Conservation (phyloP, 2,329 filamentous ascomycete genomes). For the Epicoccum sorghinum region DNA sequence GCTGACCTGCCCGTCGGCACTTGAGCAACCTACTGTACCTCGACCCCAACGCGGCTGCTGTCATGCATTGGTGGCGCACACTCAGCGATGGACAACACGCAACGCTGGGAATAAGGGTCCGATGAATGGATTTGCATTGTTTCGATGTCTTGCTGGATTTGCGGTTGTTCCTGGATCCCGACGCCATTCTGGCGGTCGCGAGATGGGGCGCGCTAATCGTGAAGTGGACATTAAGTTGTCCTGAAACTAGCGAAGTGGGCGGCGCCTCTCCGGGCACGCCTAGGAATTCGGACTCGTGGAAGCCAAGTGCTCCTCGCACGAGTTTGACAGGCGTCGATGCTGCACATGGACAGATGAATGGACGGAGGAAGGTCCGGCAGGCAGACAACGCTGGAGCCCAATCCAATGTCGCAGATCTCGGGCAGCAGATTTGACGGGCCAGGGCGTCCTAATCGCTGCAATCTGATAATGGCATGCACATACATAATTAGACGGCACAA, state of each 20-base stretch:
- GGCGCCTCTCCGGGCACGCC: conserved; percentile 13
- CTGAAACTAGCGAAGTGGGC: conserved; percentile 14
- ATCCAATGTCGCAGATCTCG: conserved; percentile 34
- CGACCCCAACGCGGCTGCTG: conserved; percentile 12
- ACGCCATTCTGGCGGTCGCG: conserved; percentile 31
- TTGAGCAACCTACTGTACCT: conserved; percentile 10
- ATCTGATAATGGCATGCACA: conserved; percentile 3
- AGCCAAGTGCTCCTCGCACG: conserved; percentile 21
- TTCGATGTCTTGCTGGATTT: conserved; percentile 4
- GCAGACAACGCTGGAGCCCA: conserved; percentile 19
- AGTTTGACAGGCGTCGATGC: conserved; percentile 18
- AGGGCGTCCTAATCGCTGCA: not conserved
- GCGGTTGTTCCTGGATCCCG: conserved; percentile 25
- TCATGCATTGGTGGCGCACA: conserved; percentile 23
- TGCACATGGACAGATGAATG: conserved; percentile 6
- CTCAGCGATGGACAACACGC: conserved; percentile 2
- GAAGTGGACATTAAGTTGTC: conserved; percentile 9
- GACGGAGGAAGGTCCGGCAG: conserved; percentile 6
- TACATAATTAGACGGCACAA: conserved; percentile 2
- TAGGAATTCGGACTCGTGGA: conserved; percentile 13
- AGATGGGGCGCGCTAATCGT: conserved; percentile 26
- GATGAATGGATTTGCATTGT: not conserved
- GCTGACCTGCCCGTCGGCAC: conserved; percentile 25
- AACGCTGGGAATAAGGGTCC: not conserved
- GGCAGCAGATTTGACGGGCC: conserved; percentile 21